Evolutionary conservation across 768 basidiomycete genomes (phyloP).

Genomic region (Amanita thiersii): DNA sequence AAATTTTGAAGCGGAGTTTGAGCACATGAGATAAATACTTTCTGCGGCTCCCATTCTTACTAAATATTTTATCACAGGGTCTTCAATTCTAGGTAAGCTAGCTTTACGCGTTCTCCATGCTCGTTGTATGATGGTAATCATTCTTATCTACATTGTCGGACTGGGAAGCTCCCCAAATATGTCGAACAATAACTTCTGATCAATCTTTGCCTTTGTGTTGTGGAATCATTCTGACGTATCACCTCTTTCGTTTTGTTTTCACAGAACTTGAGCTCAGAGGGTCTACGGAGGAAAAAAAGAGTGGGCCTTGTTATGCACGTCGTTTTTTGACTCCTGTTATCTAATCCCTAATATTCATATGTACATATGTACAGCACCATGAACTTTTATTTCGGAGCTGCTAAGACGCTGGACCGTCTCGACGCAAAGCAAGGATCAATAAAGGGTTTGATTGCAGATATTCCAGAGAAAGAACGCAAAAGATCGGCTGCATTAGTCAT

Average conservation of each 20-base stretch:
- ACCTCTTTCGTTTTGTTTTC: constrained; percentile 8
- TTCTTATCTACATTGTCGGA: constrained; percentile 94
- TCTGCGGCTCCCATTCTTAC: background rate
- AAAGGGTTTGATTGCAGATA: constrained; percentile 68
- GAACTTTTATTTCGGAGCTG: constrained; percentile 96
- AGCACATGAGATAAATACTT: constrained; percentile 4
- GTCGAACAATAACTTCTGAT: constrained; percentile 32
- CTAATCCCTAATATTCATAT: constrained; percentile 4
- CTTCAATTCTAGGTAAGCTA: constrained; percentile 17
- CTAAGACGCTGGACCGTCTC: constrained; percentile 73
- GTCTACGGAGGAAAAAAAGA: too few species aligned
- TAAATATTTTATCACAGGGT: too few species aligned
- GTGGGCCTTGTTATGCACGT: too few species aligned
- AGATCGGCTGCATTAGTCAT: constrained; percentile 83
- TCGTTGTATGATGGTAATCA: constrained; percentile 46
- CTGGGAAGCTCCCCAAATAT: constrained; percentile 37
- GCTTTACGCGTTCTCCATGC: constrained; percentile 5
- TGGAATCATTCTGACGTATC: background rate
- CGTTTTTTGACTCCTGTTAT: background rate
- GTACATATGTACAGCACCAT: constrained; percentile 31
- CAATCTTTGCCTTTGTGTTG: constrained; percentile 18
- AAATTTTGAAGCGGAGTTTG: constrained; percentile 29
- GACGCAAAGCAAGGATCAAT: constrained; percentile 90
- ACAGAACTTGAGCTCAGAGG: too few species aligned
- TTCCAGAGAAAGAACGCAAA: constrained; percentile 69